Evolutionary conservation across 371 early-diverging fungal species (phyloP), one percentile per base, ranked within the genome.

Genomic region (Rhizopus arrhizus): DNA sequence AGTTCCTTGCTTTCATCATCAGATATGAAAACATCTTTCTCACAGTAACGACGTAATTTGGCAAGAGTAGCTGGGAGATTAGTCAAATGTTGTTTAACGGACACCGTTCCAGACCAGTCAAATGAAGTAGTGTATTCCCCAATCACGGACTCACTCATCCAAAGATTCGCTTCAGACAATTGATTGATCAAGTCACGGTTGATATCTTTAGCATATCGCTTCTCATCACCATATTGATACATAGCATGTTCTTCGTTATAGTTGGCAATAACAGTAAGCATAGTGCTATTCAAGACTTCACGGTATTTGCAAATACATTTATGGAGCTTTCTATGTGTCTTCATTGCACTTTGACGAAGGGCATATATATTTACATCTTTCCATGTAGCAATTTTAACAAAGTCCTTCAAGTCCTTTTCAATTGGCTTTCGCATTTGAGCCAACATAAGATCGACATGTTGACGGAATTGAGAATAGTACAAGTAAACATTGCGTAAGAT

Each of bases 331-430:
- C 87, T 77, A 68, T 97, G 98, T 5, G 96, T 93, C 77, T 90
- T 90, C 50, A 86, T 86, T 2, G 97, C 95, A 75, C 92, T 92
- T 61, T 91, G 92, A 40, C 90, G 86, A 42, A 98, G 76, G 0
- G 98, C 95, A 62, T 90, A 90, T n/a, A 95, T 90, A 61, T 96
- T 98, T 41, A 95, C 90, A 73, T 98, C 99, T 74, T 95, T 95
- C 96, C 97, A 98, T 46, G 85, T 90, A 11, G 97, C 96, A 60
- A 98, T 91, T 75, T 92, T 91, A 49, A 97, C 96, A 67, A 89
- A 94, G 55, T 95, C 93, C 59, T 89, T 86, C 64, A 98, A 82
- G 36, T 98, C 95, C 63, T 90, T 92, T 48, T 88, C 85, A 41
- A 97, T 90, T 4, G 95, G 90, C 59, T 88, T 84, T 58, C 89